Evolutionary conservation across 2,329 filamentous ascomycete species (phyloP), one percentile per base, ranked within the genome.

Genomic region (Verticillium zaregamsianum): DNA sequence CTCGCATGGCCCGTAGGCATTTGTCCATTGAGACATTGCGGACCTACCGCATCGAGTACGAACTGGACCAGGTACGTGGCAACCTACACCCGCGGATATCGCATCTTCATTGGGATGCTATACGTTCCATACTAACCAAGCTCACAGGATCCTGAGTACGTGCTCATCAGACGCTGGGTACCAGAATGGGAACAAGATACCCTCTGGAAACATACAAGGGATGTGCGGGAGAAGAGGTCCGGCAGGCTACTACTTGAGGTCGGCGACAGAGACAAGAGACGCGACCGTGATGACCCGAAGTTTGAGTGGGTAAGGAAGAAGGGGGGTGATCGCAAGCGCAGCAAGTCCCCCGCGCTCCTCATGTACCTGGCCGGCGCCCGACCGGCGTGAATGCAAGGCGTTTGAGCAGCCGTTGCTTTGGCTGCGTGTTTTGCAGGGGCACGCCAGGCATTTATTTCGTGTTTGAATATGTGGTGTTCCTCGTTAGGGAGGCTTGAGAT

Each of bases 81-180:
- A 28, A 8, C 28, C n/a, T 5, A 45, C 4, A 12, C n/a, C 7
- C n/a, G 17, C 45, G 5, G 45, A 49, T 11, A 14, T 3, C 9
- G 12, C n/a, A 12, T 23, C 5, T 25, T n/a, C 37, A 12, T n/a
- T 7, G 6, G 7, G 15, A 40, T 7, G 7, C 45, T 14, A 49
- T 9, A n/a, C 23, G 45, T 23, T 49, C 9, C 28, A 28, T 17
- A 12, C 52, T 55, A 14, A 33, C 6, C 28, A 11, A 9, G 15
- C 1, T 32, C 28, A 52, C 66, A 87, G 80, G 88, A 93, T 68
- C 82, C 85, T 20, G 86, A 90, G 56, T 93, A 86, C 67, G 79
- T 93, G 61, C 74, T 93, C 63, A 90, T 93, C 76, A 90, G 90
- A 74, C 82, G 86, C 61, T 91, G 86, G 86, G 86, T 93, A 59